Evolutionary conservation across 768 basidiomycete species (phyloP).

Genomic region (Mycena rosella): DNA sequence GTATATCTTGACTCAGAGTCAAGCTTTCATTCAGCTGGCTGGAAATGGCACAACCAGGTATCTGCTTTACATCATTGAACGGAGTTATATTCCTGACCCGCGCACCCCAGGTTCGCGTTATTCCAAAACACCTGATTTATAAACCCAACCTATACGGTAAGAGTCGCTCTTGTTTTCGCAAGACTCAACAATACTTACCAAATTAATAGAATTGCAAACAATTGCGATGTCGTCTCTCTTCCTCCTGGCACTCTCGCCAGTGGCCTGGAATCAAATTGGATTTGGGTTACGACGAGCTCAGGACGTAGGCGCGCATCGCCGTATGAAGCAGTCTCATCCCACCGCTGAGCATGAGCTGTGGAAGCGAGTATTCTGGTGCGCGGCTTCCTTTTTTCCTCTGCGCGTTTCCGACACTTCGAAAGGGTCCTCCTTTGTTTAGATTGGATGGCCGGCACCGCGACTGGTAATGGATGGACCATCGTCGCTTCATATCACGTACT

Average conservation of each 20-base stretch:
- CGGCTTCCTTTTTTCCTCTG: constrained; percentile 36
- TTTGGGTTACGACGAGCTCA: constrained; percentile 77
- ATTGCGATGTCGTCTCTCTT: constrained; percentile 51
- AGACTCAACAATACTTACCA: too few relatives aligned
- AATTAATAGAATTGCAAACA: constrained; percentile 37
- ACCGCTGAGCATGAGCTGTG: constrained; percentile 77
- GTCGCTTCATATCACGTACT: neutral
- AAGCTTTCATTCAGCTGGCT: constrained; percentile 62
- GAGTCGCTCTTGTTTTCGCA: too few relatives aligned
- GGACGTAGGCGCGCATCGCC: constrained; percentile 80
- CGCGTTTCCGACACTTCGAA: neutral
- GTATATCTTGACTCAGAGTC: constrained; percentile 61
- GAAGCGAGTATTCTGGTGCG: constrained; percentile 83
- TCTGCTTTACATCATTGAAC: neutral
- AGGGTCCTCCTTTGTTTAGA: constrained; percentile 68
- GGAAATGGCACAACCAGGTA: constrained; percentile 67
- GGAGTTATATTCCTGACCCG: constrained; percentile 10
- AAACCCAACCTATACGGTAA: constrained; percentile 36
- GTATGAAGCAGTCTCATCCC: constrained; percentile 51
- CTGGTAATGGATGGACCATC: constrained; percentile 35
- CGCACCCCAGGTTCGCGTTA: constrained; percentile 47
- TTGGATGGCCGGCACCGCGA: constrained; percentile 60
- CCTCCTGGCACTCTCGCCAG: constrained; percentile 61
- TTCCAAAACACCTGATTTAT: constrained; percentile 32
- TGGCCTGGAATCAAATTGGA: constrained; percentile 74